Evolutionary conservation across 1,139 yeast species (phyloP).

Genomic region (Geotrichum reessii): DNA sequence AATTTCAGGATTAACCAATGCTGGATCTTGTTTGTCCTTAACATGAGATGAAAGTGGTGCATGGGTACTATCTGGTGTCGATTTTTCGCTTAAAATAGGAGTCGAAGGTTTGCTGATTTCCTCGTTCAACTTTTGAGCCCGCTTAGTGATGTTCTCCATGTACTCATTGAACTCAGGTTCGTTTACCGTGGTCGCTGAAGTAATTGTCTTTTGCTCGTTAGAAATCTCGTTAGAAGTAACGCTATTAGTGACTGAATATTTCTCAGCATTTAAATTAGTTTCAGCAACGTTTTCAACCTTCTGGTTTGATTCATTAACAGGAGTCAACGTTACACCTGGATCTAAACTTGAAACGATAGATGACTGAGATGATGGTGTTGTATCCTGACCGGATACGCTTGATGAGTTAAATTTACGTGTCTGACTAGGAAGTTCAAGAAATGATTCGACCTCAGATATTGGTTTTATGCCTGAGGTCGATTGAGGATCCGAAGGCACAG

Average conservation of each 20-base stretch:
- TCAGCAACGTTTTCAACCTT: neutral
- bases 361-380: neutral
- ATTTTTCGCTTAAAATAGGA: neutral
- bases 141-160: constrained; percentile 14
- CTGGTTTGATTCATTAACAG: neutral
- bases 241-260: neutral
- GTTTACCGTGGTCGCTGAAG: neutral
- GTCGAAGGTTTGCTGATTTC: neutral
- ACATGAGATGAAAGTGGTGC: neutral
- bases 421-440: constrained; percentile 14
- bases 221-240: neutral
- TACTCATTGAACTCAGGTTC: constrained; percentile 3
- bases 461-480: neutral
- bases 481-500: neutral
- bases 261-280: neutral
- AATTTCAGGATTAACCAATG: neutral
- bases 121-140: constrained; percentile 9
- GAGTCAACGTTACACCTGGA: neutral
- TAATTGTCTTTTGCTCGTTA: neutral
- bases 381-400: neutral
- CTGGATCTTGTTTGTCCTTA: neutral
- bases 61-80: neutral
- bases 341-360: neutral
- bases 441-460: constrained; percentile 1
- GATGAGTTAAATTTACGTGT: neutral